Conservation (phyloP, 202 grass and related monocot genomes). For the Elaeis oleifera region DNA sequence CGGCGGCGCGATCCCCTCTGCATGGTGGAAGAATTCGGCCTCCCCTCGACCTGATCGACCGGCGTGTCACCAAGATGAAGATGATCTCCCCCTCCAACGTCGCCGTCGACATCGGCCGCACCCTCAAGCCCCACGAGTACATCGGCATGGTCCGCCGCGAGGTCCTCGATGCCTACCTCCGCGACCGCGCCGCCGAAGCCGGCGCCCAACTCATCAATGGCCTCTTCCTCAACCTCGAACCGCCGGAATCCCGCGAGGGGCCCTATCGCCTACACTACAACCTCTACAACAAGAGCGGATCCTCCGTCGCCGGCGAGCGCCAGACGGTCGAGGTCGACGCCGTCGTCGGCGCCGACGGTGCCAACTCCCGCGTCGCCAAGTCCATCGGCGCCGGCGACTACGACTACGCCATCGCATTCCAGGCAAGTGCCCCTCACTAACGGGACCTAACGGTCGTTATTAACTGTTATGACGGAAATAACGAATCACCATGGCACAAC, state of each 20-base stretch:
- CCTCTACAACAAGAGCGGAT: conserved; percentile 54
- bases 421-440: neutral
- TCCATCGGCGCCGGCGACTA: conserved; percentile 93
- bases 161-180: conserved; percentile 85
- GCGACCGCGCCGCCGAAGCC: conserved; percentile 44
- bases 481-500: too few relatives aligned
- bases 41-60: conserved; percentile 94
- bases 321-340: conserved; percentile 72
- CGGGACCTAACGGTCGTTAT: too few relatives aligned
- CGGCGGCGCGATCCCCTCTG: conserved; percentile 93
- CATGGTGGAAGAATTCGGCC: conserved; percentile 93
- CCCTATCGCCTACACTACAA: conserved; percentile 76
- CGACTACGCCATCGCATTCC: conserved; percentile 97
- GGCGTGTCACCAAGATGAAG: conserved; percentile 93
- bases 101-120: conserved; percentile 85
- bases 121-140: conserved; percentile 78
- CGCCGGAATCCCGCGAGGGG: conserved; percentile 46
- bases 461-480: too few relatives aligned
- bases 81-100: conserved; percentile 99
- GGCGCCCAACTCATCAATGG: conserved; percentile 80
- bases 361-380: conserved; percentile 87
- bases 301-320: conserved; percentile 45
- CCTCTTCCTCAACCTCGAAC: conserved; percentile 72
- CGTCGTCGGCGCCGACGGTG: conserved; percentile 84
- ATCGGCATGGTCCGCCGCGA: conserved; percentile 95